Base-by-base conservation (phyloP, 768 basidiomycete genomes). In the Kwoniella botswanensis region DNA sequence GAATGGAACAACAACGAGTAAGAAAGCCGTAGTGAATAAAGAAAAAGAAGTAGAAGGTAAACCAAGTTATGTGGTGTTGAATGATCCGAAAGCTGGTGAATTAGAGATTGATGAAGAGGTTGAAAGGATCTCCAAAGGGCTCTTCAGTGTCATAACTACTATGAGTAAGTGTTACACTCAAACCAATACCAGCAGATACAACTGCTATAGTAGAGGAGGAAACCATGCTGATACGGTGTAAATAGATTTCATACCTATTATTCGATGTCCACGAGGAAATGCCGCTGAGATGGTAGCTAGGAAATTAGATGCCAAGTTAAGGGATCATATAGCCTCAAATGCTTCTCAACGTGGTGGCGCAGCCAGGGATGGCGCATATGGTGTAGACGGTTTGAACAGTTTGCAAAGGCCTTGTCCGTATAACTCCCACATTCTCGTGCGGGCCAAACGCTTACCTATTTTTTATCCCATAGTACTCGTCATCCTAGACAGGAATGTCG, bases 281-380 rank as follows among this genome's bases (percentile, higher is more conserved):
- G 97, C 97, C 4, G 97, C 95, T 21, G 97, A 99, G 84, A 97
- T 98, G 95, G 90, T 98, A n/a, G 95, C 95, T 10, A 91, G 94
- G 85, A 97, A 93, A 82, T 87, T 99, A 12, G 97, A 99, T 78
- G 88, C 89, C 15, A 93, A 93, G 84, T 91, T 98, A 76, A 87
- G 96, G 61, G 96, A 98, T 79, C 85, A 86, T 89, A 90, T 73
- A 84, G 94, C 67, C 85, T 93, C 67, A 0, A 82, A 82, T 13
- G 74, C 80, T 70, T 76, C 77, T 21, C 72, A 82, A 59, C 43
- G 72, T 54, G 70, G 71, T 42, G 80, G 79, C 22, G 77, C 74
- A 4, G 72, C 89, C 87, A 52, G 43, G 89, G 91, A 53, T 74
- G 87, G 92, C 18, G 87, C 88, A 1, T 91, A 92, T 82, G 93